Evolutionary conservation across 306 rosid species (phyloP).

Genomic region (Dalbergia cultrata): DNA sequence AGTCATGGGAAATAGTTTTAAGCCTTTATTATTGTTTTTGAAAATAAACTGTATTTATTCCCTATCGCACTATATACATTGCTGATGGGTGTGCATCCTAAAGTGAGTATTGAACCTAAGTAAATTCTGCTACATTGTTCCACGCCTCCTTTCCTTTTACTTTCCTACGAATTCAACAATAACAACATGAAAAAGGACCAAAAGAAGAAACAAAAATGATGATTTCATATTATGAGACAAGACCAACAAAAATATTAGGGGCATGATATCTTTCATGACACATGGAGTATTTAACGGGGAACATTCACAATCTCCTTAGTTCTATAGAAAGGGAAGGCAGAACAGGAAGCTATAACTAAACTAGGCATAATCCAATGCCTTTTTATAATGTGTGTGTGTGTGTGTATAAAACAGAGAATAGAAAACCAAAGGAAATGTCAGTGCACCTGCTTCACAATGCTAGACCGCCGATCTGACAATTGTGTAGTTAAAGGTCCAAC

Average conservation of each 20-base stretch:
- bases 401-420: background rate
- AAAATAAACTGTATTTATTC: too few species aligned
- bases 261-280: conserved; percentile 25
- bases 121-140: too few species aligned
- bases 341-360: conserved; percentile 38
- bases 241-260: conserved; percentile 11
- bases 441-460: conserved; percentile 94
- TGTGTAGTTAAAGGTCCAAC: conserved; percentile 90
- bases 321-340: background rate
- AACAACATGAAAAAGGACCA: background rate
- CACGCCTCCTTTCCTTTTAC: too few species aligned
- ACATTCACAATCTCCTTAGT: conserved; percentile 12
- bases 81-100: too few species aligned
- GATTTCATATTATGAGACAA: conserved; percentile 13
- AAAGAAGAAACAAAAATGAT: background rate
- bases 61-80: too few species aligned
- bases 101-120: too few species aligned
- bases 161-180: too few species aligned
- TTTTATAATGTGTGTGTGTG: too few species aligned
- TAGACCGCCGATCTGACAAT: conserved; percentile 97
- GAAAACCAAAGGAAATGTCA: conserved; percentile 34
- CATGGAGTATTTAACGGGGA: conserved; percentile 18
- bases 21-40: too few species aligned
- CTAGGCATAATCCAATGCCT: conserved; percentile 24
- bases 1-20: too few species aligned